Base-by-base conservation (phyloP, 108 stramenopile genomes). In the Licmophora abbreviata region DNA sequence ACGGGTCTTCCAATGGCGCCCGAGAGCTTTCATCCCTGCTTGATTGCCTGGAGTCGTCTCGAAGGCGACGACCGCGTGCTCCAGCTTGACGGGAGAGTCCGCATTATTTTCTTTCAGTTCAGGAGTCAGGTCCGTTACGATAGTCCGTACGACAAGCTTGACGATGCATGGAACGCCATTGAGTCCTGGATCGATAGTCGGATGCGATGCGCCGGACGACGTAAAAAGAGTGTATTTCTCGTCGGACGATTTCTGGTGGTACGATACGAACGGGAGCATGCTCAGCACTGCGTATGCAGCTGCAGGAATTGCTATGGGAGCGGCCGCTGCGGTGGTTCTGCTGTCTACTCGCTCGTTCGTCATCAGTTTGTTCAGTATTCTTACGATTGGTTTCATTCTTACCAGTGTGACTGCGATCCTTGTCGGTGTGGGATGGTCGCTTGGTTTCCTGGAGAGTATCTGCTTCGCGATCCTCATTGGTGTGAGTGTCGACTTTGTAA, bases 381-480 rank as follows among this genome's bases (percentile, higher is more conserved):
- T 73, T 15, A 64, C 64, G 10, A 73, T 78, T 33, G 63, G 44
- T 1, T 78, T 63, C 28, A 69, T 78, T 28, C 56, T 78, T 38
- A 53, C 57, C 7, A 64, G 71, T 3, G 72, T 68, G 14, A 78
- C 76, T 37, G 71, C 76, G 23, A 66, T 46, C 1, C 44, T 78
- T 27, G 71, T 69, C 2, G 68, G 49, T 12, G 9, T 73, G 10
- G 76, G 76, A 14, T 78, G 76, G 76, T 56, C 52, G 8, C 35
- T 78, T 6, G 76, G 76, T 20, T 70, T 78, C 40, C 31, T 68
- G 34, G 76, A 78, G 43, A 48, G 56, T 3, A 60, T 73, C 11
- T 73, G 68, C 41, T 78, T 78, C 37, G 68, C 76, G 11, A 78
- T 78, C 66, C 29, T 78, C 60, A 69, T 78, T 34, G 76, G 76